phyloP scores from a whole-genome alignment of 2,329 filamentous ascomycete species.

The Myriosclerotinia scirpicola region DNA sequence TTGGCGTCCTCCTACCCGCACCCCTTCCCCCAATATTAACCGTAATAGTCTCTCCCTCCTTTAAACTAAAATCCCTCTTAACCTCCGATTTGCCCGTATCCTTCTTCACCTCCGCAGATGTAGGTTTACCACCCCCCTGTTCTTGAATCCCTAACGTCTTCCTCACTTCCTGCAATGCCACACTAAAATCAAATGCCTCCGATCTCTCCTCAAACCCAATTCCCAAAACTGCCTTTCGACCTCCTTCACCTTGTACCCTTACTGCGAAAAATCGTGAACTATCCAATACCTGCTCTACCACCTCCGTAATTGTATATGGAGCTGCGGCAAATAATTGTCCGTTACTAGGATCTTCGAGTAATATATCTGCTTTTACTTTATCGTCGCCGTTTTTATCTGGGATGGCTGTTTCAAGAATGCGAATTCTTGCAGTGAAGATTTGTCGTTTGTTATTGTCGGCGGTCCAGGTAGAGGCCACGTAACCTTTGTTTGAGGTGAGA shows the following conservation, averaged over 20 bases:
- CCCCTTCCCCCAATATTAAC: conserved; percentile 67
- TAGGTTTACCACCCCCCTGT: conserved; percentile 40
- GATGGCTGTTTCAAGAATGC: conserved; percentile 73
- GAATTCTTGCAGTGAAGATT: conserved; percentile 83
- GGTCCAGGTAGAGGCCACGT: conserved; percentile 78
- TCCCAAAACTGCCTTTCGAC: conserved; percentile 75
- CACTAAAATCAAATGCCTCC: conserved; percentile 83
- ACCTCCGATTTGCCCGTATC: conserved; percentile 46
- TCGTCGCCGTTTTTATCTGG: conserved; percentile 46
- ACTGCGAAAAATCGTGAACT: conserved; percentile 83
- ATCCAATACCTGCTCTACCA: conserved; percentile 77
- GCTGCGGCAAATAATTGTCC: conserved; percentile 81
- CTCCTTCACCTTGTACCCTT: conserved; percentile 71
- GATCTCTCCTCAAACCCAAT: conserved; percentile 85
- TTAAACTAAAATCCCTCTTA: conserved; percentile 78
- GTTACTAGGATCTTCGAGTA: conserved; percentile 72
- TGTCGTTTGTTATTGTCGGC: conserved; percentile 63
- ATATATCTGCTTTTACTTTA: conserved; percentile 68
- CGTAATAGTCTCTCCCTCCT: conserved; percentile 86
- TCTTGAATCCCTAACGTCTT: conserved; percentile 65
- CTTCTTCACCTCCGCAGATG: conserved; percentile 31
- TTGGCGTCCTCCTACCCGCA: conserved; percentile 33
- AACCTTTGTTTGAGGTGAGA: conserved; percentile 72
- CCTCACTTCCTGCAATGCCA: conserved; percentile 75
- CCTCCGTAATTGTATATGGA: conserved; percentile 65